Percentiles rank a stretch among this genome's conserved stretches.
These are phyloP conservation scores for Rhodosporidiobolus odoratus DNA, from an alignment of 768 basidiomycete species.

Conservation along the genomic window DNA sequence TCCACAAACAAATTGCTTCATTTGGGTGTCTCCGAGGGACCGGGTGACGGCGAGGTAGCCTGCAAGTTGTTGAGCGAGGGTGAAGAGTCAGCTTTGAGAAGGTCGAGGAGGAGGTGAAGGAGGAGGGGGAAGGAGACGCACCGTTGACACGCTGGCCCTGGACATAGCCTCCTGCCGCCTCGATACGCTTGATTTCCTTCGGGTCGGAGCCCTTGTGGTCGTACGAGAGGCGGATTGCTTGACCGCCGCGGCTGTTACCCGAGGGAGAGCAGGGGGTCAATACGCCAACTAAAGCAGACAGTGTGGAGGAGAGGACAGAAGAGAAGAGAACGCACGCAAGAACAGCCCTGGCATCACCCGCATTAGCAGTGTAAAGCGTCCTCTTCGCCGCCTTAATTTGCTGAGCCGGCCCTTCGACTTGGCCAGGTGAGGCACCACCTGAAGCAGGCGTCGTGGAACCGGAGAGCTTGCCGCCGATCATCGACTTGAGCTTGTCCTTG, in stretches of 20 bases:
- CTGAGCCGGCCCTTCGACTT: slow-evolving; percentile 26
- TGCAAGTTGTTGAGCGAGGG: slow-evolving; percentile 89
- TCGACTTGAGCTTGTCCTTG: slow-evolving; percentile 31
- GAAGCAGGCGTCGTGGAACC: neutral
- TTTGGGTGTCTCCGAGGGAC: slow-evolving; percentile 89
- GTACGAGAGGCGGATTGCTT: slow-evolving; percentile 90
- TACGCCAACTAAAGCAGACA: no score
- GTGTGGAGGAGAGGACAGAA: neutral
- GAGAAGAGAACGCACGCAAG: slow-evolving; percentile 55
- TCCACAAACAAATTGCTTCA: slow-evolving; percentile 99
- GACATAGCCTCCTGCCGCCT: slow-evolving; percentile 95
- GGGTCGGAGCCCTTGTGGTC: slow-evolving; percentile 98
- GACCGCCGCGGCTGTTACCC: slow-evolving; percentile 61
- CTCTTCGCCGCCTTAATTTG: slow-evolving; percentile 50
- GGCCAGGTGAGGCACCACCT: neutral
- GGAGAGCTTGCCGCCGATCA: slow-evolving; percentile 1
- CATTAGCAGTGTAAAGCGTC: slow-evolving; percentile 83
- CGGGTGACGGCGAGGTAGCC: slow-evolving; percentile 91
- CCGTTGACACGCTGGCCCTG: slow-evolving; percentile 98
- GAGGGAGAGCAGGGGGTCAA: neutral
- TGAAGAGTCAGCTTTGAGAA: no score
- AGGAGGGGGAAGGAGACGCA: slow-evolving; percentile 52
- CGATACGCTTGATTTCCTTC: slow-evolving; percentile 95
- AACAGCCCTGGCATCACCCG: slow-evolving; percentile 91
- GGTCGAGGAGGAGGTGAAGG: slow-evolving; percentile 67